A percentile compares a stretch with the other conserved stretches of the same genome.
phyloP scores from a whole-genome alignment of 768 basidiomycete genomes.

The Termitomyces sp. region DNA sequence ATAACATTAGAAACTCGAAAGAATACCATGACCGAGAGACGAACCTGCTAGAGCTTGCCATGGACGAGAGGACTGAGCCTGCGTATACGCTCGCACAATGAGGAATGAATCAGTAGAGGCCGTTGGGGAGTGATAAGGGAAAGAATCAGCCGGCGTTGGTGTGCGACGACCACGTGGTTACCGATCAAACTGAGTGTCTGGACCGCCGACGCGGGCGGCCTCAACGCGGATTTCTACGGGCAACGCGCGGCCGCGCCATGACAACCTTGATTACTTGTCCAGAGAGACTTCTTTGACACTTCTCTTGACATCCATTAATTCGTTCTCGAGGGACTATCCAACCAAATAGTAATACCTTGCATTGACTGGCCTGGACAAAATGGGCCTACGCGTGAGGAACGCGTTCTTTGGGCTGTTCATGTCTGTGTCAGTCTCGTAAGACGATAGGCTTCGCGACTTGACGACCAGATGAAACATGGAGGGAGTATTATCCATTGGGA shows the following conservation, averaged over 20 bases:
- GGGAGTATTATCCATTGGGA: too few species aligned
- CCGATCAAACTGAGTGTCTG: background rate
- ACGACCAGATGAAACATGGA: background rate
- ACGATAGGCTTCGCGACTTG: background rate
- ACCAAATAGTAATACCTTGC: background rate
- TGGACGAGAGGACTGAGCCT: background rate
- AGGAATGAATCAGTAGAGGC: background rate
- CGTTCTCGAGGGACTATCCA: background rate
- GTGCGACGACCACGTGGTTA: slow-evolving; percentile 13
- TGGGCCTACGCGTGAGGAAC: background rate
- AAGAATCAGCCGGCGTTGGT: background rate
- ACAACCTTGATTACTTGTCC: background rate
- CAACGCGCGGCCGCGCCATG: background rate
- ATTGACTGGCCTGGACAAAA: background rate
- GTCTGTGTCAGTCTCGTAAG: background rate
- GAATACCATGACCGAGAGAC: slow-evolving; percentile 4
- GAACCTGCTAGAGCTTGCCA: slow-evolving; percentile 29
- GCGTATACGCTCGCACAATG: background rate
- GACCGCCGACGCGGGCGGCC: background rate
- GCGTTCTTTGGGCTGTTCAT: background rate
- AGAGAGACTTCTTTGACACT: background rate
- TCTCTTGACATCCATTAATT: background rate
- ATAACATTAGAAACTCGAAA: slow-evolving; percentile 9
- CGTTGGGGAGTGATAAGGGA: background rate
- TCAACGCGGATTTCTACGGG: background rate